Evolutionary conservation across 257 asterid genomes (phyloP), one percentile per base, ranked within the genome.

Genomic region (Galeopsis tetrahit): DNA sequence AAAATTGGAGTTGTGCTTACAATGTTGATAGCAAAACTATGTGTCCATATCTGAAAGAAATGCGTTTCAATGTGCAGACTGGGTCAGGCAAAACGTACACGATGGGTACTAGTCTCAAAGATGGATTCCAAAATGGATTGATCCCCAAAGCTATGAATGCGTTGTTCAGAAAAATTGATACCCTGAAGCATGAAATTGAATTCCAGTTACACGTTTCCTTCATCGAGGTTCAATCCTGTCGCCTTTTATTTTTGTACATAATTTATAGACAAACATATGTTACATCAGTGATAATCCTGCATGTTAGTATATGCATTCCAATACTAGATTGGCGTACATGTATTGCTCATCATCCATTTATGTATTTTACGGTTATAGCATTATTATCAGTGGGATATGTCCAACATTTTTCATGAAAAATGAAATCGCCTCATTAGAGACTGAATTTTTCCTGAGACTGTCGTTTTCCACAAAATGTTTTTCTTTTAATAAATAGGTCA

Each of bases 61-160:
- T 73, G 67, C 61, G 21, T 63, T 59, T 33, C 10, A 39, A 75
- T 76, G 38, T 83, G 77, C 98, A 92, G 99, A 95, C 99, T 28
- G 99, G 99, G 39, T 95, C 99, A 0, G 99, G 99, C 0, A 95
- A 95, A 83, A 95, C 99, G 1, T 92, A 92, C 81, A 90, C 98
- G 28, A 95, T 95, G 98, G 99, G 99, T 7, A 90, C 98, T 15
- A 86, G 91, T 80, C 89, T 89, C 72, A 90, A 72, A 85, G 99
- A 95, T 62, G 98, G 98, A 68, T 69, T 52, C 56, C 86, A 88
- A n/a, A 80, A 83, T 13, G 99, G 99, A 77, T 78, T 95, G 66
- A 92, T 95, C 68, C 99, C 99, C 69, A 85, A 79, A 89, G 99
- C 70, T 67, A 90, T 95, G 98, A 79, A 83, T 71, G 78, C 97